Evolutionary conservation across 2,329 filamentous ascomycete species (phyloP).

Genomic region (Fusarium neocosmosporiellum): DNA sequence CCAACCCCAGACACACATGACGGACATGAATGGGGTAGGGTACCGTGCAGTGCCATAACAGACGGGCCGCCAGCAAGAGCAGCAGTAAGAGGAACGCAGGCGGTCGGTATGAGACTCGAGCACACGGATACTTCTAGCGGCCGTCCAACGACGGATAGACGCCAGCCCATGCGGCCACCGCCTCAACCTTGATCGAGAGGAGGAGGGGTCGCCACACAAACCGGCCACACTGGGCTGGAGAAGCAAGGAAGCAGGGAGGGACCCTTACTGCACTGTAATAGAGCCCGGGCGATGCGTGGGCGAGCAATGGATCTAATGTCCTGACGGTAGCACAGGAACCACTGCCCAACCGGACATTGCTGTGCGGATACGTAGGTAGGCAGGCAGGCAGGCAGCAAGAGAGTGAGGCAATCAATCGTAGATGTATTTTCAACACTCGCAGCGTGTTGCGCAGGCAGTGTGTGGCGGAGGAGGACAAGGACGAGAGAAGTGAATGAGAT

Average conservation of each 20-base stretch:
- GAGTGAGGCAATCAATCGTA: constrained; percentile 1
- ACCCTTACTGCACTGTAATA: background rate
- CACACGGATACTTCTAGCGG: constrained; percentile 25
- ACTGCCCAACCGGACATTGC: background rate
- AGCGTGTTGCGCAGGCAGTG: background rate
- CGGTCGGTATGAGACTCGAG: constrained; percentile 7
- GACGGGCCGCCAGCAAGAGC: background rate
- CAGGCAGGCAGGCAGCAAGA: background rate
- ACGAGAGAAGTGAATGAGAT: constrained; percentile 14
- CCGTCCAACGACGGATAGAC: constrained; percentile 35
- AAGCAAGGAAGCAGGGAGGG: constrained; percentile 9
- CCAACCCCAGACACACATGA: constrained; percentile 31
- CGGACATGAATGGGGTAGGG: constrained; percentile 18
- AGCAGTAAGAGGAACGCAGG: background rate
- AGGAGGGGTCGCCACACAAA: constrained; percentile 32
- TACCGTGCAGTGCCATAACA: background rate
- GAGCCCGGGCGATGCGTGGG: background rate
- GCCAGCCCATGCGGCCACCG: constrained; percentile 34
- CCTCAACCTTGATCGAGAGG: constrained; percentile 31
- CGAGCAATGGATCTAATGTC: background rate
- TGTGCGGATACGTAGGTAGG: background rate
- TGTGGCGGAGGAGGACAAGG: constrained; percentile 3
- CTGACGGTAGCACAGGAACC: background rate
- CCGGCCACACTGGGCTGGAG: constrained; percentile 33
- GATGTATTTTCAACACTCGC: background rate